These are phyloP conservation scores for Tricharina praecox DNA, from an alignment of 495 filamentous ascomycete species.

Conservation along the genomic window DNA sequence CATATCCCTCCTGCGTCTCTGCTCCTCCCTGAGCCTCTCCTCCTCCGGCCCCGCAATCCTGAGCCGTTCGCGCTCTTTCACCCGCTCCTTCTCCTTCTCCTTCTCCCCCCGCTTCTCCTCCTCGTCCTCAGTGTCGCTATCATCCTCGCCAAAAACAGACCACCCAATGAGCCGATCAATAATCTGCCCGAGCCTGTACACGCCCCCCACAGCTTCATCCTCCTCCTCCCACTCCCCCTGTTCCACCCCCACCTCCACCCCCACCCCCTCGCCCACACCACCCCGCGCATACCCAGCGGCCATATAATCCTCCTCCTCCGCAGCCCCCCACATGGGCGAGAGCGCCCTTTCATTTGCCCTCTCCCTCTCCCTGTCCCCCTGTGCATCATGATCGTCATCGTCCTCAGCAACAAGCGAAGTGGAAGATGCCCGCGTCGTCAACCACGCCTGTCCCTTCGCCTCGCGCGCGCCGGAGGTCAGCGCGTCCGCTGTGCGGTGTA, in stretches of 20 bases:
- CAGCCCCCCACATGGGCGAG: not conserved
- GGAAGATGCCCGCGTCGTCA: constrained; percentile 51
- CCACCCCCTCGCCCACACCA: no score
- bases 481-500: constrained; percentile 53
- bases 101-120: no score
- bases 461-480: constrained; percentile 56
- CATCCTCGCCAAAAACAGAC: constrained; percentile 52
- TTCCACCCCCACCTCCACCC: constrained; percentile 12
- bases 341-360: no score
- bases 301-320: not conserved
- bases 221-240: constrained; percentile 29
- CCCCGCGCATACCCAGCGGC: no score
- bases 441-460: constrained; percentile 65
- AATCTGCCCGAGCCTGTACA: constrained; percentile 56
- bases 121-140: constrained; percentile 23
- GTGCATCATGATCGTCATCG: not conserved
- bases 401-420: constrained; percentile 38
- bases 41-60: not conserved
- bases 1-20: constrained; percentile 28
- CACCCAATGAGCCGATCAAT: constrained; percentile 59
- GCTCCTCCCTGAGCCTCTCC: not conserved
- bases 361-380: not conserved
- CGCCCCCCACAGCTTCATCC: constrained; percentile 37
- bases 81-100: constrained; percentile 9
- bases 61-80: not conserved